phyloP scores from a whole-genome alignment of 2,329 filamentous ascomycete genomes.

The Aspergillus sojae region DNA sequence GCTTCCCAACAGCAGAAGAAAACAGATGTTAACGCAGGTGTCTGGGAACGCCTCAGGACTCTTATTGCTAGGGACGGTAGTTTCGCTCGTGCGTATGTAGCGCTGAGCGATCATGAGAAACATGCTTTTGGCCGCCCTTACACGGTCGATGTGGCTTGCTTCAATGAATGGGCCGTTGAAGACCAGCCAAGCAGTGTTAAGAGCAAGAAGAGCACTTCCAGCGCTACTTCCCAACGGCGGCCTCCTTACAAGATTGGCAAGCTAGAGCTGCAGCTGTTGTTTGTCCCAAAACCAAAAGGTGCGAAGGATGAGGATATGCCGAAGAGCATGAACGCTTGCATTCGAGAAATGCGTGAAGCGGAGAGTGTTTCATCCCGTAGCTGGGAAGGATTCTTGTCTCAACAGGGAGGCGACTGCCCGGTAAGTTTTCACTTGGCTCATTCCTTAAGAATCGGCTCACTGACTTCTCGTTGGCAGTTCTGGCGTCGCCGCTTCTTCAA shows the following conservation, averaged over 20 bases:
- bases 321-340: slow-evolving; percentile 97
- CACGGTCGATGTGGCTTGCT: slow-evolving; percentile 86
- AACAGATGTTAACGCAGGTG: slow-evolving; percentile 55
- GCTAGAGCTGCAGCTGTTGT: slow-evolving; percentile 88
- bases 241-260: slow-evolving; percentile 98
- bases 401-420: slow-evolving; percentile 96
- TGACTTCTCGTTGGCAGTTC: slow-evolving; percentile 60
- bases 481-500: slow-evolving; percentile 99
- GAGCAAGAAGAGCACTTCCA: slow-evolving; percentile 77
- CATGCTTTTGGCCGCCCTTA: slow-evolving; percentile 86
- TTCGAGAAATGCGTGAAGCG: slow-evolving; percentile 88
- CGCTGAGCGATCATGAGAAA: slow-evolving; percentile 87
- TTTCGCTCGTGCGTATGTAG: slow-evolving; percentile 91
- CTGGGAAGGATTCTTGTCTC: slow-evolving; percentile 88
- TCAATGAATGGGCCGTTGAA: slow-evolving; percentile 98
- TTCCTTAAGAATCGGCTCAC: background rate
- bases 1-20: slow-evolving; percentile 77
- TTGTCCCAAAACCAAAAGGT: slow-evolving; percentile 88
- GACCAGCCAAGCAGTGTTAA: slow-evolving; percentile 84
- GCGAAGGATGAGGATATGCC: slow-evolving; percentile 94
- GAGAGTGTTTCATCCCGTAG: slow-evolving; percentile 76
- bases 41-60: slow-evolving; percentile 85
- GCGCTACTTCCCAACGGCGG: slow-evolving; percentile 62
- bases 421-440: slow-evolving; percentile 59
- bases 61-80: slow-evolving; percentile 89